phyloP scores from a whole-genome alignment of 1,284 basidiomycete species.

The Xerocomus cyaneibrunnescens region DNA sequence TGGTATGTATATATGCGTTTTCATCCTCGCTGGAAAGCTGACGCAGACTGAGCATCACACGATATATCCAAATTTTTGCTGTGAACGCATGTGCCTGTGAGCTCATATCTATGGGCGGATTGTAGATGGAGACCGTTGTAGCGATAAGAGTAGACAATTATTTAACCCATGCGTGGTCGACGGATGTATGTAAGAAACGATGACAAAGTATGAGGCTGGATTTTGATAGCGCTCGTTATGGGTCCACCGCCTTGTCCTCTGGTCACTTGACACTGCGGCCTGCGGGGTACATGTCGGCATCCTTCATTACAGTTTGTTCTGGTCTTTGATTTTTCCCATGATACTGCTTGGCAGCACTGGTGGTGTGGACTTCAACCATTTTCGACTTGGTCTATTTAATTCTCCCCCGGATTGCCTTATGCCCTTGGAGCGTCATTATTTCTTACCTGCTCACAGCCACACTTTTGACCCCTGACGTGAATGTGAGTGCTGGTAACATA shows the following conservation, averaged over 20 bases:
- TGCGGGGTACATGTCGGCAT: too few species aligned
- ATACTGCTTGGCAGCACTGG: too few species aligned
- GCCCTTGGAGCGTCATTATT: too few species aligned
- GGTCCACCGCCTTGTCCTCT: neutral
- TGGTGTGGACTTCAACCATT: too few species aligned
- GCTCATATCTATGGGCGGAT: constrained; percentile 3
- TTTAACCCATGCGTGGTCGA: neutral
- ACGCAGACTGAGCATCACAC: constrained; percentile 15
- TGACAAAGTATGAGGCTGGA: neutral
- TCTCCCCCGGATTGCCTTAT: too few species aligned
- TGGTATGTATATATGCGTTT: constrained; percentile 29
- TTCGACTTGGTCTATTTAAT: too few species aligned
- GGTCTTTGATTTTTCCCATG: too few species aligned
- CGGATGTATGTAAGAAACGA: neutral
- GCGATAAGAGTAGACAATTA: neutral
- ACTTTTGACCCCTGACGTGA: too few species aligned
- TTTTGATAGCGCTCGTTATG: neutral
- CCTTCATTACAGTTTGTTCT: too few species aligned
- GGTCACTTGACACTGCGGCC: too few species aligned
- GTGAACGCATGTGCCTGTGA: constrained; percentile 8
- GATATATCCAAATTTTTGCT: constrained; percentile 29
- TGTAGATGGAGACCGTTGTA: neutral
- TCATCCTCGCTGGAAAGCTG: neutral
- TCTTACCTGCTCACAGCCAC: too few species aligned
- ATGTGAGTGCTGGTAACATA: too few species aligned